A percentile compares a stretch with the other conserved stretches of the same genome.
Conservation (phyloP, 805 yeast species). For the Wickerhamiella kurtzmanii region DNA sequence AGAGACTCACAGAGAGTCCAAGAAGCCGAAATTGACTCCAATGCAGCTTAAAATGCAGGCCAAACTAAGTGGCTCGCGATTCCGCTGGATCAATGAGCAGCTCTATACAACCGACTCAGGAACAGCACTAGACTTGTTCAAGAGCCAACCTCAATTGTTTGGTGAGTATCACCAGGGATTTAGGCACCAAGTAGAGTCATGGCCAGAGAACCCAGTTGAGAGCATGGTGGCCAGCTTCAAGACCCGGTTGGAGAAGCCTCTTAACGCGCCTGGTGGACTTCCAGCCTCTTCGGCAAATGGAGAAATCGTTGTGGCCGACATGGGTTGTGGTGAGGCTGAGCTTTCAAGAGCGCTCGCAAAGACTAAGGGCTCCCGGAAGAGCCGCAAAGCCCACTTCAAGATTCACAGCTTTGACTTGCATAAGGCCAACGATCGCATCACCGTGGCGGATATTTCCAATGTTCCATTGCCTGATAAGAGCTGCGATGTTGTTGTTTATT, state of each 20-base stretch:
- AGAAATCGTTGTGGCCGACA: slow-evolving; percentile 77
- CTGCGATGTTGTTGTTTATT: slow-evolving; percentile 80
- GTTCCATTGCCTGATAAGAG: slow-evolving; percentile 75
- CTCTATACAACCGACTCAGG: slow-evolving; percentile 77
- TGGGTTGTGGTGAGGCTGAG: slow-evolving; percentile 99
- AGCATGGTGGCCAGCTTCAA: slow-evolving; percentile 64
- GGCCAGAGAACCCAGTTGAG: slow-evolving; percentile 99
- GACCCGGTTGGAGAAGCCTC: slow-evolving; percentile 36
- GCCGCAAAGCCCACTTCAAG: slow-evolving; percentile 31
- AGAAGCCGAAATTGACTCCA: slow-evolving; percentile 49
- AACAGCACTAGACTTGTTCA: slow-evolving; percentile 57
- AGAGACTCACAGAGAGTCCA: neutral
- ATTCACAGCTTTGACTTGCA: slow-evolving; percentile 88
- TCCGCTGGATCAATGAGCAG: slow-evolving; percentile 97
- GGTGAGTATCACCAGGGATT: slow-evolving; percentile 94
- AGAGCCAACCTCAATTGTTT: slow-evolving; percentile 73
- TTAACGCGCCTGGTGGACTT: slow-evolving; percentile 91
- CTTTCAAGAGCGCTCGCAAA: slow-evolving; percentile 51
- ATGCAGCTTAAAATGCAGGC: slow-evolving; percentile 92
- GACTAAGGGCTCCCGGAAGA: slow-evolving; percentile 24
- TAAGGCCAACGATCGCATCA: slow-evolving; percentile 74
- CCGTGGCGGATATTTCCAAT: slow-evolving; percentile 90
- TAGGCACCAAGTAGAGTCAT: slow-evolving; percentile 82
- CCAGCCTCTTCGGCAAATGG: slow-evolving; percentile 42
- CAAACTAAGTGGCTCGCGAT: slow-evolving; percentile 85